Evolutionary conservation across 768 basidiomycete genomes (phyloP), one percentile per base, ranked within the genome.

Genomic region (Amanita exitialis): DNA sequence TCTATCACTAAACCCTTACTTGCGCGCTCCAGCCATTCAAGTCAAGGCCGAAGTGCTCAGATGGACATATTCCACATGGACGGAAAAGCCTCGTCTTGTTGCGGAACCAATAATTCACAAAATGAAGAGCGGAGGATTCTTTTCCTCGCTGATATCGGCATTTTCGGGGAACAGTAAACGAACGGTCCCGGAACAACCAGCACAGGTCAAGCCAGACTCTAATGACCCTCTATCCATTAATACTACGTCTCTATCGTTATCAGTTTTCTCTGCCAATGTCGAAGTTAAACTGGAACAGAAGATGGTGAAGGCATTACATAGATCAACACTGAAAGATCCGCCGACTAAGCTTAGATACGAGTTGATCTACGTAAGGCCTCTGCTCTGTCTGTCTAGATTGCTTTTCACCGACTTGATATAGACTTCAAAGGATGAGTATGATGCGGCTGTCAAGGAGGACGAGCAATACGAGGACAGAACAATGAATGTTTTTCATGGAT

Each of bases 291-390:
- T 89, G 15, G 79, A 80, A 54, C 74, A 78, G 64, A 87, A 84
- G 60, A 68, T 86, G 44, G 71, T 78, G 1, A 64, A 70, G 7
- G 95, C 97, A 64, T 69, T 98, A 30, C 77, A 86, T 53, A 74
- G 95, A 53, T 89, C 91, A 0, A 99, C 94, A 9, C 97, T 97
- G 77, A 99, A 99, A 72, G 83, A 88, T 49, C 87, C 90, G 0
- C 95, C 95, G 0, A 69, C 67, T 4, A 77, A 71, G 47, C 77
- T 93, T 62, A 81, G 75, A 50, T 86, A 88, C 49, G 80, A 87
- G 57, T 72, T 99, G 10, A 90, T 99, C 36, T 98, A 90, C 69
- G 86, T 88, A 47, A 55, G 36, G 80, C 58, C 42, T 12, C n/a
- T 12, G 13, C 44, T 10, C 32, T 32, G 1, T 12, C 7, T 27